These are phyloP conservation scores for Turritis glabra DNA, from an alignment of 345 rosid species.

Conservation along the genomic window DNA sequence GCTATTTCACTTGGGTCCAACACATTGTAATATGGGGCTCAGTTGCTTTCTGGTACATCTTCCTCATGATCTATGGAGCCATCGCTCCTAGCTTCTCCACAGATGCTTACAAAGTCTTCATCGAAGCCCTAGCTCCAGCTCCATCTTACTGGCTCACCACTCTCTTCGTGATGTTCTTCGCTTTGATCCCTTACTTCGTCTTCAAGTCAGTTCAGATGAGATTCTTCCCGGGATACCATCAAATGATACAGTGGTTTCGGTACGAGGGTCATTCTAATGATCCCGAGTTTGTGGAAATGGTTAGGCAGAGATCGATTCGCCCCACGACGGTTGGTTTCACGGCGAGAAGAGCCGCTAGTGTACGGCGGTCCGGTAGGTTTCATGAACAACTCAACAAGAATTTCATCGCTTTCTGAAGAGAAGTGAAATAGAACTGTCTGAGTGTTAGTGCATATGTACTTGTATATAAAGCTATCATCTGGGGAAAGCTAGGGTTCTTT, in stretches of 20 bases:
- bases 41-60: conserved; percentile 70
- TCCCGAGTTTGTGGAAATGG: conserved; percentile 77
- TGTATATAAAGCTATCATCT: not conserved
- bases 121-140: conserved; percentile 86
- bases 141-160: conserved; percentile 73
- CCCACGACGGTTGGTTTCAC: conserved; percentile 82
- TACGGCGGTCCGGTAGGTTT: conserved; percentile 40
- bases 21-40: conserved; percentile 95
- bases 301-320: conserved; percentile 76
- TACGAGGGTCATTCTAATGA: conserved; percentile 76
- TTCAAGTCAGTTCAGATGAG: conserved; percentile 72
- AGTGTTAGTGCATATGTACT: conserved; percentile 18
- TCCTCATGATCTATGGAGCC: conserved; percentile 88
- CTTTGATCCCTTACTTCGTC: conserved; percentile 70
- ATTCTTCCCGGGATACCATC: conserved; percentile 84
- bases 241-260: conserved; percentile 90
- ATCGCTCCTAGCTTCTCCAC: conserved; percentile 69
- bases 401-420: conserved; percentile 29
- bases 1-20: conserved; percentile 84
- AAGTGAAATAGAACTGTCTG: not conserved
- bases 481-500: conserved; percentile 3
- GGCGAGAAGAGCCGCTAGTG: conserved; percentile 52
- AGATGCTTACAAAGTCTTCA: conserved; percentile 80
- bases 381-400: conserved; percentile 39
- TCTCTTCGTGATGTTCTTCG: conserved; percentile 52